These are phyloP conservation scores for Irineochytrium annulatum DNA, from an alignment of 192 early-diverging fungal species.

Conservation along the genomic window DNA sequence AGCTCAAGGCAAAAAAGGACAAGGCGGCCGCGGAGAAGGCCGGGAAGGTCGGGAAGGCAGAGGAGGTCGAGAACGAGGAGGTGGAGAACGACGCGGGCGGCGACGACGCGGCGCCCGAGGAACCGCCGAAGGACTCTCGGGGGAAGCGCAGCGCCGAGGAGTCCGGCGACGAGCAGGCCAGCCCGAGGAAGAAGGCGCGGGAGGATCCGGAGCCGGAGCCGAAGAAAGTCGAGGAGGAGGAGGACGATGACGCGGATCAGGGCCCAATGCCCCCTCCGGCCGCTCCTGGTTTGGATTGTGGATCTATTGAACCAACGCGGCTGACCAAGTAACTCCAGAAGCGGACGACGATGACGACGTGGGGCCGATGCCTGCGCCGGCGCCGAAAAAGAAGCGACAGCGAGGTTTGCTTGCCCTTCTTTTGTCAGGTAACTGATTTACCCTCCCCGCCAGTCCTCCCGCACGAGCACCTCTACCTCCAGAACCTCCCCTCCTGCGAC, in stretches of 20 bases:
- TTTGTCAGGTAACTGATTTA: background rate
- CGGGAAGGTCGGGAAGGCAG: no score
- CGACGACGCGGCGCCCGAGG: no score
- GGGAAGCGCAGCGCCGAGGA: no score
- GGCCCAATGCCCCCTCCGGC: slow-evolving; percentile 12
- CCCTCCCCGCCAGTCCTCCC: slow-evolving; percentile 12
- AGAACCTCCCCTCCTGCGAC: slow-evolving; percentile 76
- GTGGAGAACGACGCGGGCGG: no score
- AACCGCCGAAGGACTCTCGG: no score
- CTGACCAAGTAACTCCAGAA: background rate
- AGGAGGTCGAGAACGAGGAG: no score
- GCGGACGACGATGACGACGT: slow-evolving; percentile 24
- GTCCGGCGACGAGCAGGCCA: no score
- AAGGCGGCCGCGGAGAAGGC: no score
- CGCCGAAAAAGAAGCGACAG: slow-evolving; percentile 21
- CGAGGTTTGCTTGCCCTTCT: slow-evolving; percentile 1
- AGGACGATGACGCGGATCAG: slow-evolving; percentile 3
- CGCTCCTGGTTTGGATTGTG: background rate
- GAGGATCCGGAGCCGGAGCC: no score
- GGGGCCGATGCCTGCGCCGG: slow-evolving; percentile 26
- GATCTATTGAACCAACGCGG: background rate
- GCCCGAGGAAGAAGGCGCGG: no score
- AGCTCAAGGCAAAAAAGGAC: no score
- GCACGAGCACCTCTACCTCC: slow-evolving; percentile 74
- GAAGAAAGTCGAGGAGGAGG: background rate